Conservation (phyloP, 2,329 filamentous ascomycete genomes). For the Cyanodermella asteris region DNA sequence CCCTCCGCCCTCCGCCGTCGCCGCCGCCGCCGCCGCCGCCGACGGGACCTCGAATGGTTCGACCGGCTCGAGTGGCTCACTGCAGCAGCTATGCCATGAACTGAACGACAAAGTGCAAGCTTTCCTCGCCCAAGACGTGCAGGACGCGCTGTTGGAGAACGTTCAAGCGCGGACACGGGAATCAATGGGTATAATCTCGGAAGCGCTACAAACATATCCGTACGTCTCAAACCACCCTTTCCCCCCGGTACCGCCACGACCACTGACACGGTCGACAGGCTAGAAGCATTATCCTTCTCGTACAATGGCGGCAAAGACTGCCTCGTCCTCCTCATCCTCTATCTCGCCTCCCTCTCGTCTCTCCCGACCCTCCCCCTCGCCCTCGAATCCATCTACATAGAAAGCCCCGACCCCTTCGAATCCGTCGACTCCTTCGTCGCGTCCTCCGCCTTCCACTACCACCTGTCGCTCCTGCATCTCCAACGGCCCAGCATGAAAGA, state of each 20-base stretch:
- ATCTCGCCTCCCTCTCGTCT: conserved; percentile 41
- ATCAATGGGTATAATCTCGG: conserved; percentile 50
- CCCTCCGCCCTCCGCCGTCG: background rate
- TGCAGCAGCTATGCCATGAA: conserved; percentile 41
- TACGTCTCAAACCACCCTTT: conserved; percentile 20
- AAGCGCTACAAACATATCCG: conserved; percentile 56
- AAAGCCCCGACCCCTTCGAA: conserved; percentile 60
- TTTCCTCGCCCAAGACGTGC: conserved; percentile 41
- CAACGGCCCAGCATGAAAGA: conserved; percentile 51
- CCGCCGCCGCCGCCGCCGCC: background rate
- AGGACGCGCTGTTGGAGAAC: conserved; percentile 31
- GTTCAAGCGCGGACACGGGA: conserved; percentile 55
- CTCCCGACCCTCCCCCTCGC: conserved; percentile 18
- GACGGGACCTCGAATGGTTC: conserved; percentile 6
- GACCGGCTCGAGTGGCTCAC: too few species aligned
- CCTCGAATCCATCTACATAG: conserved; percentile 78
- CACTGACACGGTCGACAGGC: conserved; percentile 24
- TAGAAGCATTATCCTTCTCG: conserved; percentile 62
- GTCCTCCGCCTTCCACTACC: conserved; percentile 42
- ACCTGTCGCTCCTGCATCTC: conserved; percentile 54
- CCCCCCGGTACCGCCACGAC: conserved; percentile 2
- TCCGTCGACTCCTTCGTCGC: conserved; percentile 73
- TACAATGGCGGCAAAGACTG: conserved; percentile 99
- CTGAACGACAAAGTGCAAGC: conserved; percentile 37
- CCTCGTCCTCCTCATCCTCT: conserved; percentile 71